Conservation (phyloP, 306 rosid genomes). For the Astragalus glycyphyllos region DNA sequence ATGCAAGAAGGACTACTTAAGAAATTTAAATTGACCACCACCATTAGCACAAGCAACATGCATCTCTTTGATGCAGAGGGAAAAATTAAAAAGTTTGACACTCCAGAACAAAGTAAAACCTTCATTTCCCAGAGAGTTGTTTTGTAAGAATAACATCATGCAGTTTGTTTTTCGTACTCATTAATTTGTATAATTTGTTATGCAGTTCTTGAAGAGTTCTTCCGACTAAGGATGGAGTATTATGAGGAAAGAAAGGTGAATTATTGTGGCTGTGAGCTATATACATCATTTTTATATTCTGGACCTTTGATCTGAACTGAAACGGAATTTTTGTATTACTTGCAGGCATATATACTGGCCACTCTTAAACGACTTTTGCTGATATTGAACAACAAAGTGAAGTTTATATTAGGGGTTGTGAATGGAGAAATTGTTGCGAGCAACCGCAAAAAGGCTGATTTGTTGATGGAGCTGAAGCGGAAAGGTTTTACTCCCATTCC, state of each 20-base stretch:
- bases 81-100: conserved; percentile 80
- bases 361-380: conserved; percentile 69
- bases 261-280: background rate
- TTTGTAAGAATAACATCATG: background rate
- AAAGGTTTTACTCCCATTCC: conserved; percentile 96
- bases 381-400: conserved; percentile 79
- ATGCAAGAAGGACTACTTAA: conserved; percentile 84
- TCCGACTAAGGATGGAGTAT: conserved; percentile 69
- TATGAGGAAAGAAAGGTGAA: conserved; percentile 87
- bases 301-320: conserved; percentile 17
- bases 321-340: conserved; percentile 12
- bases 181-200: conserved; percentile 9
- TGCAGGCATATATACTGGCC: conserved; percentile 70
- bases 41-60: conserved; percentile 84
- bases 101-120: conserved; percentile 78
- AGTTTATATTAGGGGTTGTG: conserved; percentile 86
- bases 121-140: background rate
- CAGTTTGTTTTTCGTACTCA: background rate
- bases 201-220: conserved; percentile 92
- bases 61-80: conserved; percentile 87
- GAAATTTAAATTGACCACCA: conserved; percentile 71
- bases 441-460: conserved; percentile 77
- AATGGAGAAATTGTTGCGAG: conserved; percentile 83
- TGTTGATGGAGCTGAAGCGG: conserved; percentile 73
- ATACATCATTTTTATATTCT: background rate